A percentile compares a stretch with the other conserved stretches of the same genome.
These are phyloP conservation scores for Graphilbum sp. DNA, from an alignment of 2,329 filamentous ascomycete genomes.

Conservation along the genomic window DNA sequence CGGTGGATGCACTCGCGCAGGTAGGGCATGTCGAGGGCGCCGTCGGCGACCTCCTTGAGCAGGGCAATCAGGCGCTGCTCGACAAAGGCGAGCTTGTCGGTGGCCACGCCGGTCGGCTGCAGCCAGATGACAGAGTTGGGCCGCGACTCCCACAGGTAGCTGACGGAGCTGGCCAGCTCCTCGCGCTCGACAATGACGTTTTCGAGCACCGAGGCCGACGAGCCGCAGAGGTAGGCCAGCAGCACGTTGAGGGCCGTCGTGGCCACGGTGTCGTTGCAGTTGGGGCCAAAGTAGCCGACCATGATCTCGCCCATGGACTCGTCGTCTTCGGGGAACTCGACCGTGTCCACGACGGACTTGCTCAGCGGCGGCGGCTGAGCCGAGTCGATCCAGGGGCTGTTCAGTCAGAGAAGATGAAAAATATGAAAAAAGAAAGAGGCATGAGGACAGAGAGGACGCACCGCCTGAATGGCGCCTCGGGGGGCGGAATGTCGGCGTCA, in stretches of 20 bases:
- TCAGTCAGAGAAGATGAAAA: neutral
- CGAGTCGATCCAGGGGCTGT: conserved; percentile 75
- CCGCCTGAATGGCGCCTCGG: conserved; percentile 61
- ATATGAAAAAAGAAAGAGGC: neutral
- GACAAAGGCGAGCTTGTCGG: conserved; percentile 66
- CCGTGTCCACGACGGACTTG: conserved; percentile 56
- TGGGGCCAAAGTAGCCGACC: conserved; percentile 74
- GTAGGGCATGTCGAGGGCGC: conserved; percentile 78
- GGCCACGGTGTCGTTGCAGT: conserved; percentile 52
- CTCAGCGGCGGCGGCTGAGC: conserved; percentile 56
- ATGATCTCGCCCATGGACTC: conserved; percentile 82
- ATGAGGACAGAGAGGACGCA: conserved; percentile 9
- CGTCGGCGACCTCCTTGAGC: conserved; percentile 61
- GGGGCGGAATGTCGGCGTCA: conserved; percentile 60
- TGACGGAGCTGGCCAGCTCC: conserved; percentile 74
- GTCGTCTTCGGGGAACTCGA: conserved; percentile 92
- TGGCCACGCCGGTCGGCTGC: conserved; percentile 71
- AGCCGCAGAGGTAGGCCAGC: conserved; percentile 77
- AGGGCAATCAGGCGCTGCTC: conserved; percentile 76
- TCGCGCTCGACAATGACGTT: conserved; percentile 88
- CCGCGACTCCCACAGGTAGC: conserved; percentile 61
- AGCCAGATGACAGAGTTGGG: conserved; percentile 77
- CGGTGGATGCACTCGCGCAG: conserved; percentile 74
- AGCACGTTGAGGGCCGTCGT: conserved; percentile 64
- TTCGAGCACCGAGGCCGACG: conserved; percentile 81